Base-by-base conservation (phyloP, 2,329 filamentous ascomycete genomes). In the Colletotrichum spaethianum region DNA sequence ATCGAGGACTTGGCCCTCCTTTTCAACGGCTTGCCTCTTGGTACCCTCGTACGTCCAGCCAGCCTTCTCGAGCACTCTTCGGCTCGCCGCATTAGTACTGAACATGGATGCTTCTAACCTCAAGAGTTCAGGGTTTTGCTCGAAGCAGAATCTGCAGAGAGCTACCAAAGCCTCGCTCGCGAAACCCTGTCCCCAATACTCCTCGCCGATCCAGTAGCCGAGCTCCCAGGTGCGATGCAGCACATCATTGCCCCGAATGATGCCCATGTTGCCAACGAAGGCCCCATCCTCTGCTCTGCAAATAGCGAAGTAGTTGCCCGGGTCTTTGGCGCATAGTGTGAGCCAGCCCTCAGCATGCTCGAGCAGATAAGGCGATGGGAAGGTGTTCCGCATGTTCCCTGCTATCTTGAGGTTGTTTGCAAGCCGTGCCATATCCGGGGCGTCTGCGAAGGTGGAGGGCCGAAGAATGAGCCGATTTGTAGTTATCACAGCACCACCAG, bases 131-230 rank as follows among this genome's bases (percentile, higher is more conserved):
- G 83, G 81, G 64, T 84, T 82, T 9, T 77, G 81, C 44, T 78
- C 77, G 70, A 89, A 87, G 3, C 81, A 79, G 85, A 86, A 89
- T 31, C 74, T 76, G 20, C 78, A 75, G 61, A 88, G 83, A 1
- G 73, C 85, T 3, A 38, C 57, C 2, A 82, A 69, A 18, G 82
- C 85, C 73, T 83, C 85, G 1, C 80, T 83, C 67, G 80, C 82
- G 67, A 86, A 81, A 1, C 87, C 87, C 38, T 80, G 80, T 0
- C 86, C 85, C 87, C 86, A 87, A 59, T 80, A 77, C 14, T 78
- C 74, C 46, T 78, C 79, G 0, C 80, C 82, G 31, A 86, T 48
- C 82, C 84, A 88, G 79, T 89, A 89, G 5, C 87, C 87, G 0
- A 89, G 8, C 78, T 88, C 85, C 76, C 82, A 82, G 4, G 82